phyloP scores from a whole-genome alignment of 2,329 filamentous ascomycete genomes.

The Purpureocillium lavendulum region DNA sequence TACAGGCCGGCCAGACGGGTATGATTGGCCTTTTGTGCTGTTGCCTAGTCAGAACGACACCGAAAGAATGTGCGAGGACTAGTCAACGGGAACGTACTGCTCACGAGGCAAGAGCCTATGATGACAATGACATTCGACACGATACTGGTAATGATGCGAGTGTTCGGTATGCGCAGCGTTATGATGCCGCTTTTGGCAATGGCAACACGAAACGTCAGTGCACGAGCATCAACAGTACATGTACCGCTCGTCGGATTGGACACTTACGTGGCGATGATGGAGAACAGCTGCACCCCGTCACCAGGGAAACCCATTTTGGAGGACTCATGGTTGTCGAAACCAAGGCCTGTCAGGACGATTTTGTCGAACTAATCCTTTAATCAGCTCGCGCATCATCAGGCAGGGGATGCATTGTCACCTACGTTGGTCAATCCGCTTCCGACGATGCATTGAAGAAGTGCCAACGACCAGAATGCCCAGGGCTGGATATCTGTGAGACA shows the following conservation, averaged over 20 bases:
- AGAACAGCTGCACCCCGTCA: background rate
- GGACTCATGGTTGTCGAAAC: background rate
- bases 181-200: background rate
- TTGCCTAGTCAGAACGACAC: too few relatives aligned
- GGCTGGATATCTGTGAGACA: background rate
- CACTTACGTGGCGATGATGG: background rate
- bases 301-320: background rate
- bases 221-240: too few relatives aligned
- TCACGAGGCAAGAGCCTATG: background rate
- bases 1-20: background rate
- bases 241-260: too few relatives aligned
- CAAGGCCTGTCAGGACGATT: background rate
- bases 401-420: too few relatives aligned
- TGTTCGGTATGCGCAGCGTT: background rate
- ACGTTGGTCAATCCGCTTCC: background rate
- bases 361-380: background rate
- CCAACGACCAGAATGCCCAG: background rate
- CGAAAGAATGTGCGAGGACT: too few relatives aligned
- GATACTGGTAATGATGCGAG: background rate
- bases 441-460: background rate
- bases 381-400: background rate
- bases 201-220: too few relatives aligned
- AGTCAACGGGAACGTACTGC: background rate
- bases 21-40: background rate
- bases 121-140: background rate